A percentile compares a stretch with the other conserved stretches of the same genome.
These are phyloP conservation scores for Aureobasidium sp. DNA, from an alignment of 2,329 filamentous ascomycete genomes.

Conservation along the genomic window DNA sequence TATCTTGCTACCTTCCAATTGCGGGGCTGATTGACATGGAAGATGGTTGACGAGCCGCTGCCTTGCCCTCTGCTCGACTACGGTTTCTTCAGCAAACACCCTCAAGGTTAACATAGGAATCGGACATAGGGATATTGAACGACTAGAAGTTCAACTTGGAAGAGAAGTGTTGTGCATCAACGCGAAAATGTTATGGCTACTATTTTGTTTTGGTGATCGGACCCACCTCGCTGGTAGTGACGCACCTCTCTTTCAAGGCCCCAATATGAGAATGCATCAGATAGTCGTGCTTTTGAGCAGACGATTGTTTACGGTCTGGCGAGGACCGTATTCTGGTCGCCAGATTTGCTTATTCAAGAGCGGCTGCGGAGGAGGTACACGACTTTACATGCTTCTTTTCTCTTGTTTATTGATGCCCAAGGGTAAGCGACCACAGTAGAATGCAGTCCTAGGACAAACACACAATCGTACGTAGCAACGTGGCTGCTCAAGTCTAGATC, in stretches of 20 bases:
- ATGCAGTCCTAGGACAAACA: not conserved
- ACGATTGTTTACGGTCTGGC: not conserved
- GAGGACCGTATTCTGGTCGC: not conserved
- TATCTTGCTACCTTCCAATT: slow-evolving; percentile 10
- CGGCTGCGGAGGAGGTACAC: not conserved
- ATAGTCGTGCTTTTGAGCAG: not conserved
- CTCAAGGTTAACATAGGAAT: not conserved
- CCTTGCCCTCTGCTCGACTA: not conserved
- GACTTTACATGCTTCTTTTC: not conserved
- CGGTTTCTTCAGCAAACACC: not conserved
- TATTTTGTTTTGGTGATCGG: not conserved
- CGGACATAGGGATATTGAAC: not conserved
- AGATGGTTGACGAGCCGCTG: not conserved
- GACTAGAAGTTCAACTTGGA: too few species aligned
- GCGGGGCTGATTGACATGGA: not conserved
- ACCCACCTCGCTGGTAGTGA: not conserved
- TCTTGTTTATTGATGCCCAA: not conserved
- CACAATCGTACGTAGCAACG: not conserved
- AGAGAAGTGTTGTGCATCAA: not conserved
- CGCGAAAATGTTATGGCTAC: not conserved
- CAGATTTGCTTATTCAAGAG: not conserved
- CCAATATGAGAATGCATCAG: not conserved
- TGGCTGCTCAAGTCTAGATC: not conserved
- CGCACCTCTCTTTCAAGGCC: not conserved
- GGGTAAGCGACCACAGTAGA: not conserved